These are phyloP conservation scores for Funneliformis mosseae DNA, from an alignment of 192 early-diverging fungal species.

Conservation along the genomic window DNA sequence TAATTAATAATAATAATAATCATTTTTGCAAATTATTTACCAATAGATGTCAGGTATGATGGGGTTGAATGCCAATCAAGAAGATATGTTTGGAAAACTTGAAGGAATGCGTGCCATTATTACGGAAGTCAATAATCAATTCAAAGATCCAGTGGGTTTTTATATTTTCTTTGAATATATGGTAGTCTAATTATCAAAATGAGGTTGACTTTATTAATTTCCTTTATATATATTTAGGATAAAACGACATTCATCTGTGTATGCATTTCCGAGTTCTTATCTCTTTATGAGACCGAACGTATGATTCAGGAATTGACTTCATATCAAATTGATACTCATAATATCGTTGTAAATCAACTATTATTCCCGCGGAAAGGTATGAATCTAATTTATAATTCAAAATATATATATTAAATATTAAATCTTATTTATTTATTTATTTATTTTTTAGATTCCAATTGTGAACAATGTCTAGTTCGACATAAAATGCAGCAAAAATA, in stretches of 20 bases:
- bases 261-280: slow-evolving; percentile 99
- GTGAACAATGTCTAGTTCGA: slow-evolving; percentile 89
- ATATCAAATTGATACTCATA: slow-evolving; percentile 98
- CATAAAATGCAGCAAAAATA: slow-evolving; percentile 99
- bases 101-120: slow-evolving; percentile 96
- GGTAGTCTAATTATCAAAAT: no score
- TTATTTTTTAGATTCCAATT: slow-evolving; percentile 63
- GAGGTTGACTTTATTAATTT: neutral
- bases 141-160: slow-evolving; percentile 92
- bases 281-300: slow-evolving; percentile 98
- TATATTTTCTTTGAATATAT: neutral
- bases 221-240: slow-evolving; percentile 54
- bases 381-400: neutral
- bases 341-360: slow-evolving; percentile 98
- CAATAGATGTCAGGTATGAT: slow-evolving; percentile 82
- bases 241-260: slow-evolving; percentile 99
- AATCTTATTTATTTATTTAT: slow-evolving; percentile 41
- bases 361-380: slow-evolving; percentile 88
- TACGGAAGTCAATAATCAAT: slow-evolving; percentile 98
- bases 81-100: slow-evolving; percentile 95
- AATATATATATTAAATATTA: neutral
- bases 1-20: neutral
- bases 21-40: slow-evolving; percentile 25
- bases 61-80: slow-evolving; percentile 82
- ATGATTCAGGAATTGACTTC: slow-evolving; percentile 99